Conservation (phyloP, 2,329 filamentous ascomycete genomes). For the Phyllosticta capitalensis region DNA sequence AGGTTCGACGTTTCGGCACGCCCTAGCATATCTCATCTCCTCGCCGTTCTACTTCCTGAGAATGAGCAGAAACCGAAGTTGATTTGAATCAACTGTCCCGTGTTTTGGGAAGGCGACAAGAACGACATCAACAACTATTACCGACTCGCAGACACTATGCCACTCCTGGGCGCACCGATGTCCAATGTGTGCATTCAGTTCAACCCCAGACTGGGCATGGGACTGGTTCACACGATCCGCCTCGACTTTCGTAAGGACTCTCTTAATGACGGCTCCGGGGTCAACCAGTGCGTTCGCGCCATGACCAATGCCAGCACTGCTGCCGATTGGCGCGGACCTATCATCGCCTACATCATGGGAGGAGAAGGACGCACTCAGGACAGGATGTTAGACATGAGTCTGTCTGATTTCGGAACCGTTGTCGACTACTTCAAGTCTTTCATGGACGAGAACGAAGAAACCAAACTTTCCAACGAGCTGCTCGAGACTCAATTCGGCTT, state of each 20-base stretch:
- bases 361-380: neutral
- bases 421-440: neutral
- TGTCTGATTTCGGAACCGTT: neutral
- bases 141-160: neutral
- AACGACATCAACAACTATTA: neutral
- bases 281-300: conserved; percentile 9
- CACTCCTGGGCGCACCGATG: neutral
- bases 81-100: conserved; percentile 5
- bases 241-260: conserved; percentile 10
- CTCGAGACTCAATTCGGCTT: too few relatives aligned
- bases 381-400: neutral
- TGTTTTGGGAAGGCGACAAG: neutral
- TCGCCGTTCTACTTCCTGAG: conserved; percentile 5
- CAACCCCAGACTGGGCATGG: conserved; percentile 2
- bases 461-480: too few relatives aligned
- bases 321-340: conserved; percentile 12
- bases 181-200: too few relatives aligned
- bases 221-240: conserved; percentile 7
- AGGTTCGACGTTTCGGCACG: neutral
- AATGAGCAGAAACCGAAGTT: conserved; percentile 4
- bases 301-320: neutral
- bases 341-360: neutral
- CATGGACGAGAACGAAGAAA: neutral
- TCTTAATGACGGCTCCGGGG: conserved; percentile 11
- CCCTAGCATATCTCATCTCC: conserved; percentile 2